Base-by-base conservation (phyloP, 2,329 filamentous ascomycete genomes). In the Calonectria multiphialidica region DNA sequence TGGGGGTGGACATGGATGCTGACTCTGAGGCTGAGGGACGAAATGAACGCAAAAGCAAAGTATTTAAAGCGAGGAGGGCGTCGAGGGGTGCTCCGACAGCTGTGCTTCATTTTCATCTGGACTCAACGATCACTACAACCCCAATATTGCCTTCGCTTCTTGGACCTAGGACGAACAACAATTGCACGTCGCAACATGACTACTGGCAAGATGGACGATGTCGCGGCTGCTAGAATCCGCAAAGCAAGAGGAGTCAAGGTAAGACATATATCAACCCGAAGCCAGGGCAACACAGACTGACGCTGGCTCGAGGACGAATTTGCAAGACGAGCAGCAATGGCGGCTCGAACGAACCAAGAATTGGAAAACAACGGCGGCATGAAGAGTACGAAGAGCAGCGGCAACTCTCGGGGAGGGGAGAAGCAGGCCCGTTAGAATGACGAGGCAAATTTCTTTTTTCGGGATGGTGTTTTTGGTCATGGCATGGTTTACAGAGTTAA, bases 231-330 rank as follows among this genome's bases (percentile, higher is more conserved):
- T 59, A 81, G 86, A 64, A 87, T 87, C 72, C 80, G 81, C 37
- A 85, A 81, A 70, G 82, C 86, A 5, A 81, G 83, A 44, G 86
- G 86, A 15, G 81, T 82, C 18, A 83, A 84, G 73, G 85, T 86
- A 74, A 72, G 79, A 74, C 23, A 23, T 1, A 3, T 12, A 18
- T 21, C 23, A 44, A 9, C 9, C 53, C 40, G 8, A 21, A 28
- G 15, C 15, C 21, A n/a, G 13, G 40, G 30, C 2, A 42, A 12
- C 44, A 13, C 16, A 42, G 10, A 63, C 63, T 63, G 28, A 47
- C 23, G 28, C n/a, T 4, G 21, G 8, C 37, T 66, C 21, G 65
- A 84, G 84, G 83, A 85, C 45, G 79, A 81, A 23, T 85, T 85
- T 67, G 78, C 80, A 28, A 81, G 79, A 33, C 78, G 84, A 45